Conservation (phyloP, 2,329 filamentous ascomycete genomes). For the Cladosporium sp. region DNA sequence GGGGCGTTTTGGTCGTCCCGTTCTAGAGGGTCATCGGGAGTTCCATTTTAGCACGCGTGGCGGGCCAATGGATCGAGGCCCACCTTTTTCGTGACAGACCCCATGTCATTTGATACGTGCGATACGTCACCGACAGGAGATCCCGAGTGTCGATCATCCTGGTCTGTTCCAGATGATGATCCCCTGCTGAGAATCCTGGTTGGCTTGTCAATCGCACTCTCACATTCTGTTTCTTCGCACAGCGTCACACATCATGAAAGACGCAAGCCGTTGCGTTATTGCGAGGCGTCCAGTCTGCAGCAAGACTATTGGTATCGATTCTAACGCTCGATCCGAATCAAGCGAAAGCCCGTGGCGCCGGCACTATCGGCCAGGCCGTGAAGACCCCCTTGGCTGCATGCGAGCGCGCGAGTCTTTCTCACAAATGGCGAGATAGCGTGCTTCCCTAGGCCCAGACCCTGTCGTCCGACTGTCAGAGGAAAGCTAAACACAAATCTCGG, state of each 20-base stretch:
- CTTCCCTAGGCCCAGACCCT: neutral
- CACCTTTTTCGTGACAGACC: slow-evolving; percentile 11
- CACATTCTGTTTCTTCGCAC: neutral
- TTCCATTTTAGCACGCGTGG: slow-evolving; percentile 17
- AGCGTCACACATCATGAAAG: neutral
- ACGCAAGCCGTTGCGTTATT: slow-evolving; percentile 1
- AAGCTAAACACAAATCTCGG: neutral
- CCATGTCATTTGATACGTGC: slow-evolving; percentile 14
- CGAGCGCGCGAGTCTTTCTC: neutral
- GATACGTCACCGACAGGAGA: slow-evolving; percentile 14
- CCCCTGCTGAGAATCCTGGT: neutral
- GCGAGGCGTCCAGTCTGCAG: neutral
- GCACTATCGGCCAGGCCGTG: slow-evolving; percentile 20
- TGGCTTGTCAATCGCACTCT: neutral
- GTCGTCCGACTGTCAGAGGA: neutral
- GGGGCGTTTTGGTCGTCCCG: slow-evolving; percentile 5
- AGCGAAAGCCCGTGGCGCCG: slow-evolving; percentile 13
- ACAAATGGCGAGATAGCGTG: slow-evolving; percentile 7
- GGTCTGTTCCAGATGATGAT: slow-evolving; percentile 5
- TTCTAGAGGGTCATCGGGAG: slow-evolving; percentile 13
- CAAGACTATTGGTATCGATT: slow-evolving; percentile 13
- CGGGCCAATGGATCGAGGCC: slow-evolving; percentile 20
- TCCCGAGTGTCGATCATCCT: slow-evolving; percentile 8
- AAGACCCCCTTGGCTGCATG: slow-evolving; percentile 20
- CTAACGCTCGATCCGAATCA: slow-evolving; percentile 4